Base-by-base conservation (phyloP, 345 rosid species). In the Acer campestre region DNA sequence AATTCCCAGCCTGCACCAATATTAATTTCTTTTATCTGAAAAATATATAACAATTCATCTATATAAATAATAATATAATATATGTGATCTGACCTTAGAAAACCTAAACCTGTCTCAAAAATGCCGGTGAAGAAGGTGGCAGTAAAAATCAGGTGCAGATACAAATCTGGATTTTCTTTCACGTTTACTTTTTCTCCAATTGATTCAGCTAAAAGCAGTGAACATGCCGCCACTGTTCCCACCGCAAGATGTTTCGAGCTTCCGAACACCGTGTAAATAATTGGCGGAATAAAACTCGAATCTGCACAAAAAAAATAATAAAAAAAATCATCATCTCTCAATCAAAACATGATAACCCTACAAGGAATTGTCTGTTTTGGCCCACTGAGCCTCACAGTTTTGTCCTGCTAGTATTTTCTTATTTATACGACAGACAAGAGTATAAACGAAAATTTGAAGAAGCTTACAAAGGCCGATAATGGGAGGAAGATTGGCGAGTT, bases 281-380 rank as follows among this genome's bases (percentile, higher is more conserved):
- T 79, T 0, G 98, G 96, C 13, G 99, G 98, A 67, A 93, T 82
- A 67, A 95, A 95, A 80, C 99, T 95, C 14, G 96, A 90, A 86
- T 95, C 99, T 95, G 79, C 81, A 70, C 55, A 1, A 20, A 13
- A 2, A 59, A 1, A 42, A 4, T 0, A 35, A 56, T 0, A 4
- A 35, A 4, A 56, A 8, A 56, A 56, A 56, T 56, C 61, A 18
- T 7, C 20, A 56, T 49, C 55, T 49, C 10, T 17, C 31, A 29
- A 56, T 17, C 61, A 0, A 38, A 12, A 14, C 40, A 69, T 29
- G 31, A 29, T 13, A 65, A 9, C 38, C 38, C 38, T 4, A 4
- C 6, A 4, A 4, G 38, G 38, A 4, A 35, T 35, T 4, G 38
- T 35, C 38, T 35, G 38, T 4, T 35, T 35, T 35, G 38, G 4